Evolutionary conservation across 768 basidiomycete species (phyloP), one percentile per base, ranked within the genome.

Genomic region (Pleurotus cornucopiae): DNA sequence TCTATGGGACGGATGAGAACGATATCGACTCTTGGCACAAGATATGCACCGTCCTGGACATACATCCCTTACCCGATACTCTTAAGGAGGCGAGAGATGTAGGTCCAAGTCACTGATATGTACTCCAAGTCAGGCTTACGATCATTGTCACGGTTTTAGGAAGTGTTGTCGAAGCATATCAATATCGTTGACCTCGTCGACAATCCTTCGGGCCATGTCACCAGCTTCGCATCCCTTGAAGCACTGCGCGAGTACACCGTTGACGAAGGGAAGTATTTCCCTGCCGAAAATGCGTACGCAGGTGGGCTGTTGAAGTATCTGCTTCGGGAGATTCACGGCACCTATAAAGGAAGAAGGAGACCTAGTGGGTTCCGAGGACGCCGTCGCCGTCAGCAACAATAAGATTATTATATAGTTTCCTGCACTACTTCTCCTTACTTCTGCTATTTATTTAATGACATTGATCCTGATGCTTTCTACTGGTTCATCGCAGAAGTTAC

Each of bases 101-200:
- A 55, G 23, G 67, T 63, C 13, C 26, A 13, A n/a, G 16, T 11
- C 21, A 46, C 26, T 52, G 3, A 34, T 34, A 20, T 13, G 5
- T 3, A 23, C 7, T 18, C 6, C 12, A 30, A 13, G 7, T 4
- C 21, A 9, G 9, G 18, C 14, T 23, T n/a, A 14, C 5, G 21
- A 7, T 51, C 26, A 46, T 18, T 30, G n/a, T 21, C 39, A 5
- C 2, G 7, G 11, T 34, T 41, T 12, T 18, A 73, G 72, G 62
- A 60, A 3, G 67, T 75, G 4, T 41, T 54, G 12, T 49, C 49
- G 11, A 67, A 64, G 0, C 67, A 73, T 51, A 74, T 76, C 38
- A 77, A 77, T 57, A 61, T 76, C 14, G 68, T 75, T 3, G 76
- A 77, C 56, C 57, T 77, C 7, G 62, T 72, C 5, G 67, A 74